Base-by-base conservation (phyloP, 345 rosid species). In the Eucalyptus camaldulensis region DNA sequence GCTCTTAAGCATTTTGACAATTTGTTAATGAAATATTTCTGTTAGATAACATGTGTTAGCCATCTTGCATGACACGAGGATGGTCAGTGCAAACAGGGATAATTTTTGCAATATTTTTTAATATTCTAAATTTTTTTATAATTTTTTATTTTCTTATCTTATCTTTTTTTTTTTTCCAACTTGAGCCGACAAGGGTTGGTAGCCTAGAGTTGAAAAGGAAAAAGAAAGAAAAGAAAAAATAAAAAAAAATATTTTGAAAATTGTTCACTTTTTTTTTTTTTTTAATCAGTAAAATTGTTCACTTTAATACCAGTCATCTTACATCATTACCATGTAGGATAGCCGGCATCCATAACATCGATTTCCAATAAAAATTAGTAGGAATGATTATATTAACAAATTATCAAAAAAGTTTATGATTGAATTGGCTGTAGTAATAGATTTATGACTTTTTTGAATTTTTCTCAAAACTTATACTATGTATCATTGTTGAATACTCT, bases 1-100 rank as follows among this genome's bases (percentile, higher is more conserved):
- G 4, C 2, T 53, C 10, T 21, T 53, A 53, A 53, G 58, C 10
- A 25, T 53, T 53, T 53, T 53, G 10, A 53, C 10, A 2, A 53
- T 19, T 53, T 53, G 5, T 31, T 69, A 37, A 31, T 37, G 37
- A 37, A 69, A 16, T 8, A 6, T 5, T 37, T 69, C 2, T 69
- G 43, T 31, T 69, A 3, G 22, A 72, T 40, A 1, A 37, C 81
- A 33, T 72, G 25, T 21, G 10, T 5, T 56, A 56, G 62, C 62
- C 62, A 56, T 56, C 13, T 2, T 56, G 12, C 1, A 25, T 22
- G 62, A 5, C 62, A 56, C 3, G 7, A 3, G 29, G 6, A 56
- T 1, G 5, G 25, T 53, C 10, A 0, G 2, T 53, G 58, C 10
- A 8, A 8, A 21, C 1, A 1, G 1, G 62, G 62, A 10, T 56